phyloP scores from a whole-genome alignment of 495 filamentous ascomycete genomes.

The Hyphodiscus hymeniophilus region DNA sequence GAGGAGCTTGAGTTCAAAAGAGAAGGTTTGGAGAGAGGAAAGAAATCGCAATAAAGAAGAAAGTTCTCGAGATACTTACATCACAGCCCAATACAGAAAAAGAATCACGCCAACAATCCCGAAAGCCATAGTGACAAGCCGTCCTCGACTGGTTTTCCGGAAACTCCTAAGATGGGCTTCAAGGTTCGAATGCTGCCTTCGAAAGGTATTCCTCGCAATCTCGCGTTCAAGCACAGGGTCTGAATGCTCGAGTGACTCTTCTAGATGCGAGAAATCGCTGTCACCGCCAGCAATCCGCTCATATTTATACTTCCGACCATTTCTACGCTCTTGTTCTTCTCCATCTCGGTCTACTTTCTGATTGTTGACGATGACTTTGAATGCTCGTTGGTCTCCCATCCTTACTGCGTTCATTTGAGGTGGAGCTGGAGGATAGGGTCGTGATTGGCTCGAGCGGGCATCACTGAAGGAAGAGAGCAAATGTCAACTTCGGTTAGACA shows the following conservation, averaged over 20 bases:
- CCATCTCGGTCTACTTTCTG: too few relatives aligned
- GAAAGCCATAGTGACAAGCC: background rate
- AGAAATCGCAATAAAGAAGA: background rate
- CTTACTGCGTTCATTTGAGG: background rate
- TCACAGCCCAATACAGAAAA: constrained; percentile 11
- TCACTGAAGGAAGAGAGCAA: background rate
- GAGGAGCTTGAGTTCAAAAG: background rate
- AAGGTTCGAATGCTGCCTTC: background rate
- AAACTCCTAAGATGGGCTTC: constrained; percentile 9
- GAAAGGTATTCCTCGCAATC: background rate
- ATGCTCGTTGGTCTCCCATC: too few relatives aligned
- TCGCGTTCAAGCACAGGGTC: too few relatives aligned
- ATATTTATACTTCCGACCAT: constrained; percentile 1
- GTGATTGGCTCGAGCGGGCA: constrained; percentile 4
- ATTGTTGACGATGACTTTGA: too few relatives aligned
- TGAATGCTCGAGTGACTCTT: too few relatives aligned
- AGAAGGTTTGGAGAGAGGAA: background rate
- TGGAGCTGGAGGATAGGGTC: background rate
- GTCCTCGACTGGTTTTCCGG: constrained; percentile 1
- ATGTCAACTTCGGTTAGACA: constrained; percentile 4
- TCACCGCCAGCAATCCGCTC: background rate
- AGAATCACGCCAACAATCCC: constrained; percentile 9
- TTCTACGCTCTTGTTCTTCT: background rate
- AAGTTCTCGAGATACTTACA: constrained; percentile 7
- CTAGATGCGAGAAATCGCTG: too few relatives aligned